Evolutionary conservation across 1,284 basidiomycete genomes (phyloP), one percentile per base, ranked within the genome.

Genomic region (Tilletia indica): DNA sequence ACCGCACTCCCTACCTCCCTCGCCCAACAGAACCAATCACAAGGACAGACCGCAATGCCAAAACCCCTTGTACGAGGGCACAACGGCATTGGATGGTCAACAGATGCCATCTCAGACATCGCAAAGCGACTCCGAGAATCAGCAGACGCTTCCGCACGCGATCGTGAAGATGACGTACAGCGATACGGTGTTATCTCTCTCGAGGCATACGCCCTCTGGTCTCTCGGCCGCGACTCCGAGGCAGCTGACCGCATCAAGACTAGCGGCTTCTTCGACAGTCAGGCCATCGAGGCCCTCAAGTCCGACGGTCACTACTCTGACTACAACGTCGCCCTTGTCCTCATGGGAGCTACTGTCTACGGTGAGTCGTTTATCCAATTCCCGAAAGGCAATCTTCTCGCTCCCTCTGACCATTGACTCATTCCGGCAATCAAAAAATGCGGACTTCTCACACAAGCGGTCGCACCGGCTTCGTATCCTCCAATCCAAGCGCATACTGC

Each of bases 211-310:
- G 80, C 79, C 19, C 73, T 81, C 64, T 79, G 82, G 67, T 51
- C 74, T 16, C 77, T 80, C 8, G 82, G 82, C 25, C 72, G 76
- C 9, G 82, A 84, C 63, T 77, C 77, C 58, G 78, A 80, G 25
- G 79, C 78, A 12, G 76, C 78, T 34, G 73, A 75, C 58, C 72
- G 81, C n/a, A 68, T 82, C 66, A 78, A 80, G 67, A 73, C 76
- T 47, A 77, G 78, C 47, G 69, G 70, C 19, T 80, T 82, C 68
- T 71, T 80, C 63, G 72, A 78, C 56, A 73, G 70, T 2, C 77
- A 79, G 8, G 73, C 76, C 45, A 68, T 79, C 11, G 72, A 69
- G n/a, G 36, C 39, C 21, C n/a, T 71, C 48, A 63, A 58, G 61
- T 34, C 69, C 12, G 70, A 49, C 45, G 73, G 78, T 38, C 73